These are phyloP conservation scores for Syzygium jambos DNA, from an alignment of 345 rosid species.

Conservation along the genomic window DNA sequence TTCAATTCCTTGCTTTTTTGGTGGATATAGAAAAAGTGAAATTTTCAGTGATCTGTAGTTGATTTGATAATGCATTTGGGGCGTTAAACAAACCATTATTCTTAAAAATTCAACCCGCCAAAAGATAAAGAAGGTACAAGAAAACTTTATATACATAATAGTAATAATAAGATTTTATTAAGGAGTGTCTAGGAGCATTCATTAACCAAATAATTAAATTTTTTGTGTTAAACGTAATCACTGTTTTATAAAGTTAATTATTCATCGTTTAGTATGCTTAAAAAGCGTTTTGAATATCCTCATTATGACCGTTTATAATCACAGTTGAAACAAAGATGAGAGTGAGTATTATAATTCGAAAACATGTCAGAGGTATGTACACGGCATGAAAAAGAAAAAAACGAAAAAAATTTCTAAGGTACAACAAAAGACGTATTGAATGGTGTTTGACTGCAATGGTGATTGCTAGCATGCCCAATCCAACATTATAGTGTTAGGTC, in stretches of 20 bases:
- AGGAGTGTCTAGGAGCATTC: neutral
- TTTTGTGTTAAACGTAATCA: too few species aligned
- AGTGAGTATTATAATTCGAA: neutral
- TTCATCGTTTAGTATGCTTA: neutral
- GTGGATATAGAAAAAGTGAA: neutral
- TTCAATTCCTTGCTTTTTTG: neutral
- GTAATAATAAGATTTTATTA: neutral
- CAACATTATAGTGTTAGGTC: neutral
- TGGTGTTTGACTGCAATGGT: fast-evolving
- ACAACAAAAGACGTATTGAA: neutral
- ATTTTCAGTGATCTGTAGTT: neutral
- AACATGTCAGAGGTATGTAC: neutral
- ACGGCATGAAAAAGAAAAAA: neutral
- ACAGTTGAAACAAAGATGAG: neutral
- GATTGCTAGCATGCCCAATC: neutral
- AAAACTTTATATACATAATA: neutral
- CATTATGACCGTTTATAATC: neutral
- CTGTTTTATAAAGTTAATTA: too few species aligned
- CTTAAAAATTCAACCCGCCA: too few species aligned
- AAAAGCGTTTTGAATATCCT: too few species aligned
- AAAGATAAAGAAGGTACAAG: neutral
- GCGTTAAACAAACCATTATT: neutral
- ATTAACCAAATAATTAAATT: too few species aligned
- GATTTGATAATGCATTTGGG: neutral
- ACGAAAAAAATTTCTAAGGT: neutral